Evolutionary conservation across 192 early-diverging fungal species (phyloP), one percentile per base, ranked within the genome.

Genomic region (Linnemannia zychae): DNA sequence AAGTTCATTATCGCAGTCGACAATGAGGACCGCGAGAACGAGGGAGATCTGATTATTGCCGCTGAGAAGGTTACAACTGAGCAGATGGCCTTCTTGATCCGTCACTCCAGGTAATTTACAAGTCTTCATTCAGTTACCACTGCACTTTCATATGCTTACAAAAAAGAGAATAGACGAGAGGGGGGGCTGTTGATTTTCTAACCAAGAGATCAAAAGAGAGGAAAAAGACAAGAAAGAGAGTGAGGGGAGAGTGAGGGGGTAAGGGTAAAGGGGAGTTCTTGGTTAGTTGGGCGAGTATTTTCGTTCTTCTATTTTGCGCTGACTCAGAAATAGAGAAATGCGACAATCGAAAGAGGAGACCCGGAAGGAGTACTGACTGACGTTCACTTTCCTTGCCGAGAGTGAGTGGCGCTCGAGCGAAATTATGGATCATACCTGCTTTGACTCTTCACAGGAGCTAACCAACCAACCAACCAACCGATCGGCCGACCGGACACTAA

Each of bases 1-100:
- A 93, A 97, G 76, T 96, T 97, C 80, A 90, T 99, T 11, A 88
- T 99, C 28, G 98, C 96, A 4, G 96, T 99, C 78, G 98, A 99
- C 89, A 96, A 99, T 84, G 98, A 99, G 80, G 98, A 99, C 81
- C 95, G 98, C 22, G 99, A 99, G 89, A 99, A 99, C 89, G 99
- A 99, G 87, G 99, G 99, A 46, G 99, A 99, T 87, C 89, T 99
- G 66, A 97, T 99, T 75, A 97, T 99, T 82, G 96, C 99, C 0
- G 99, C 95, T n/a, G 94, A 99, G 88, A 95, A 96, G 86, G 87
- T 96, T 16, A 99, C 97, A 1, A 93, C 95, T 0, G 96, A 96
- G 80, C 94, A 97, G 82, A 93, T 97, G 89, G 98, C 98, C 1
- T 99, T 99, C 79, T 93, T 98, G 87, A 95, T 99, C 89, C 94